A percentile compares a stretch with the other conserved stretches of the same genome.
These are phyloP conservation scores for Mycena filopes DNA, from an alignment of 768 basidiomycete genomes.

Conservation along the genomic window DNA sequence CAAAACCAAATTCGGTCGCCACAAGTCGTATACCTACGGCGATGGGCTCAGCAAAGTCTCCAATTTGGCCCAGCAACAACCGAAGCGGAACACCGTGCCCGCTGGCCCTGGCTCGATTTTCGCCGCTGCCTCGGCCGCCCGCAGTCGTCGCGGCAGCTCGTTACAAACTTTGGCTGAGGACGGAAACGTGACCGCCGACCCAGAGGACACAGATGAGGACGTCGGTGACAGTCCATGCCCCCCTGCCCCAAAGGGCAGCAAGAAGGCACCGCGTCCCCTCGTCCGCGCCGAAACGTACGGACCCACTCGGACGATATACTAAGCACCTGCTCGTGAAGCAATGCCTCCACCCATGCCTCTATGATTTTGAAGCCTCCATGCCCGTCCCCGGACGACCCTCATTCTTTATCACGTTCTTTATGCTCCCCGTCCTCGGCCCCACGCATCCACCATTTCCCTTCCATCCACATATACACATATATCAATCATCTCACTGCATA, in stretches of 20 bases:
- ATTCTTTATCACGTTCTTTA: constrained; percentile 34
- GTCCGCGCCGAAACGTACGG: constrained; percentile 77
- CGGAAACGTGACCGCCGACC: constrained; percentile 65
- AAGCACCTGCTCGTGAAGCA: constrained; percentile 12
- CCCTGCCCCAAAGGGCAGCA: constrained; percentile 72
- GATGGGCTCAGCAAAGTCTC: constrained; percentile 63
- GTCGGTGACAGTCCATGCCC: constrained; percentile 91
- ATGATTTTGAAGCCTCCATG: constrained; percentile 33
- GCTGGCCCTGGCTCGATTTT: constrained; percentile 65
- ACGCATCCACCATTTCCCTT: constrained; percentile 13
- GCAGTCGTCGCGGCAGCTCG: constrained; percentile 64
- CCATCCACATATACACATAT: constrained; percentile 21
- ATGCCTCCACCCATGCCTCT: constrained; percentile 26
- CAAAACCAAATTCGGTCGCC: constrained; percentile 86
- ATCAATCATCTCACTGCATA: constrained; percentile 33
- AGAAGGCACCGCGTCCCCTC: constrained; percentile 64
- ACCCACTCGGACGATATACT: constrained; percentile 61
- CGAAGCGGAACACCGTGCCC: constrained; percentile 77
- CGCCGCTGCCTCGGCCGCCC: constrained; percentile 76
- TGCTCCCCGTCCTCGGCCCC: constrained; percentile 26
- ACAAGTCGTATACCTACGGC: constrained; percentile 94
- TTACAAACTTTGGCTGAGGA: constrained; percentile 77
- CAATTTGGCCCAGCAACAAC: constrained; percentile 50
- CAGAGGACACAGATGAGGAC: constrained; percentile 82
- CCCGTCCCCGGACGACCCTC: constrained; percentile 28